phyloP scores from a whole-genome alignment of 2,329 filamentous ascomycete genomes.

The Diaporthe amygdali region DNA sequence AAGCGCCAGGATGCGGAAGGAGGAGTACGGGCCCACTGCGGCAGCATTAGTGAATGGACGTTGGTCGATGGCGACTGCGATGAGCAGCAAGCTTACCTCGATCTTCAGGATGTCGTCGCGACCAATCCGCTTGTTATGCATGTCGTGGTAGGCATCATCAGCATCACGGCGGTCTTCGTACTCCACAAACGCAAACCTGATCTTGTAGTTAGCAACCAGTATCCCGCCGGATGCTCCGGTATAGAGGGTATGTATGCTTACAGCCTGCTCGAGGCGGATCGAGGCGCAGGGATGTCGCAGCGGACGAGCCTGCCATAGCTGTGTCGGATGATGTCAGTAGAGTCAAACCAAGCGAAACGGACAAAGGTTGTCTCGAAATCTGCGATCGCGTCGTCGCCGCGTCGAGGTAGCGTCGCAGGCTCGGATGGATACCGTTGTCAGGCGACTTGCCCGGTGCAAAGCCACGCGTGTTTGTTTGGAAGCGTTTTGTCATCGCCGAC shows the following conservation, averaged over 20 bases:
- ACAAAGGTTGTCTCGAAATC: constrained; percentile 33
- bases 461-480: constrained; percentile 21
- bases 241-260: constrained; percentile 58
- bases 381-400: constrained; percentile 31
- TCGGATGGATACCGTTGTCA: constrained; percentile 34
- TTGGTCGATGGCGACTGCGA: constrained; percentile 20
- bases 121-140: constrained; percentile 99
- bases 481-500: constrained; percentile 43
- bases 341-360: constrained; percentile 43
- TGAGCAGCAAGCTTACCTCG: constrained; percentile 68
- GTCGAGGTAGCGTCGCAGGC: constrained; percentile 34
- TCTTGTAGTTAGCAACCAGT: constrained; percentile 16
- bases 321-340: constrained; percentile 48
- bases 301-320: constrained; percentile 98
- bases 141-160: constrained; percentile 98
- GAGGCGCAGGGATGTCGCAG: constrained; percentile 96
- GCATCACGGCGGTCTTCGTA: constrained; percentile 98
- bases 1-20: constrained; percentile 99
- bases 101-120: constrained; percentile 97
- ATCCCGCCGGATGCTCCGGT: background rate
- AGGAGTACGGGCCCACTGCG: constrained; percentile 96
- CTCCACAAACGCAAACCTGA: constrained; percentile 94
- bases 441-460: constrained; percentile 43
- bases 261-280: constrained; percentile 93
- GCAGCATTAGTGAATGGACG: constrained; percentile 19